Conservation (phyloP, 192 early-diverging fungal species). For the Linnemannia elongata region DNA sequence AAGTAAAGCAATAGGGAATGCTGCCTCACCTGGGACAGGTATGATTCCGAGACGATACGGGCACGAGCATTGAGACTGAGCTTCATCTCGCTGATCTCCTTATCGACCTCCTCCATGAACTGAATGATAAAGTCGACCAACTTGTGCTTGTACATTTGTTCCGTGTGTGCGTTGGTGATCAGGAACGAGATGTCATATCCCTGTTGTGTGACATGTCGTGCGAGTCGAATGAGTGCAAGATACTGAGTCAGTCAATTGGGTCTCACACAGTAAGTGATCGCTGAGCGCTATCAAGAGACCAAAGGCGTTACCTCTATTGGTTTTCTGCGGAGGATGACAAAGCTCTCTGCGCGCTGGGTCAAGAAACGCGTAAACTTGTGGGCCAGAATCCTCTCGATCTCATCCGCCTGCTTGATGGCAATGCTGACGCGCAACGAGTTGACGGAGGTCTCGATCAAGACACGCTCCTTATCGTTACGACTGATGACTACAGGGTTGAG, state of each 20-base stretch:
- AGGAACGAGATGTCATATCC: slow-evolving; percentile 98
- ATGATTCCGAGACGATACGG: slow-evolving; percentile 88
- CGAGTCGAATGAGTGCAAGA: neutral
- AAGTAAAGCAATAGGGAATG: neutral
- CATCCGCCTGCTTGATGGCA: slow-evolving; percentile 98
- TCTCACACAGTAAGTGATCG: neutral
- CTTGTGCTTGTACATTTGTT: slow-evolving; percentile 99
- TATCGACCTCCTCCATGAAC: slow-evolving; percentile 99
- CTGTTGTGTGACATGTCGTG: slow-evolving; percentile 54
- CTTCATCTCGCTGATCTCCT: slow-evolving; percentile 99
- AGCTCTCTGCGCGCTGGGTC: slow-evolving; percentile 97
- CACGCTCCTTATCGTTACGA: slow-evolving; percentile 93
- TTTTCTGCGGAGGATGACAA: slow-evolving; percentile 92
- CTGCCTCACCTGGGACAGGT: slow-evolving; percentile 51
- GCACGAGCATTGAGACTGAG: slow-evolving; percentile 90
- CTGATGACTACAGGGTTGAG: slow-evolving; percentile 89
- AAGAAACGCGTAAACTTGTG: slow-evolving; percentile 99
- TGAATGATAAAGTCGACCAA: slow-evolving; percentile 98
- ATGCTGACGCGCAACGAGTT: slow-evolving; percentile 96
- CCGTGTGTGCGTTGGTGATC: slow-evolving; percentile 97
- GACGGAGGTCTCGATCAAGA: slow-evolving; percentile 93
- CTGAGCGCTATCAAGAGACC: neutral
- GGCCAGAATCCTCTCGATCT: slow-evolving; percentile 93
- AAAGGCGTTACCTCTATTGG: slow-evolving; percentile 76
- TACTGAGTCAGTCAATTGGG: neutral